Evolutionary conservation across 208 protist species (phyloP).

Genomic region (Trypanosoma boissoni): DNA sequence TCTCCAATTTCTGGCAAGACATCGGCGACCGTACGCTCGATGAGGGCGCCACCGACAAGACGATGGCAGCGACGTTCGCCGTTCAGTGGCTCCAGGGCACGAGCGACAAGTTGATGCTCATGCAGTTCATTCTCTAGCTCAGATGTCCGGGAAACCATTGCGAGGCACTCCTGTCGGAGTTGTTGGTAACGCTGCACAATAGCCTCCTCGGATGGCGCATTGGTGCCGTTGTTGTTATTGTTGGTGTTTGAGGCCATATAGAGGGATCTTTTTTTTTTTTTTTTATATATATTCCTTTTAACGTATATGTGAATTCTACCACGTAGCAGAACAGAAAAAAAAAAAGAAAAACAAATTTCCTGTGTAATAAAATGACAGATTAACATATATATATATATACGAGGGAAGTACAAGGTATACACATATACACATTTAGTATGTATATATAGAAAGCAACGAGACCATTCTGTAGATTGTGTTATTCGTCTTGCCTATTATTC

Average conservation of each 20-base stretch:
- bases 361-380: neutral
- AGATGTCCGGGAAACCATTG: slow-evolving; percentile 81
- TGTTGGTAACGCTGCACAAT: slow-evolving; percentile 84
- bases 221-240: slow-evolving; percentile 14
- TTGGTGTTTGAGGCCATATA: slow-evolving; percentile 6
- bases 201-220: slow-evolving; percentile 57
- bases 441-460: too few species aligned
- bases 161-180: slow-evolving; percentile 83
- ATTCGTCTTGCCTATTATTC: neutral
- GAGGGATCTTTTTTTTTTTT: neutral
- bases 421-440: neutral
- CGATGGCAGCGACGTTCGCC: slow-evolving; percentile 92
- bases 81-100: slow-evolving; percentile 83
- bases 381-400: neutral
- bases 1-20: slow-evolving; percentile 93
- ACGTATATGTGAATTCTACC: neutral
- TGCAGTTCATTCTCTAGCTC: slow-evolving; percentile 88
- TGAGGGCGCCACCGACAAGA: slow-evolving; percentile 93
- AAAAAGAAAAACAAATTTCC: slow-evolving; percentile 3
- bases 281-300: neutral
- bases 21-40: slow-evolving; percentile 94
- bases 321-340: neutral
- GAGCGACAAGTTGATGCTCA: slow-evolving; percentile 90
- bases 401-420: neutral
- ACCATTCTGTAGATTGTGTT: too few species aligned